Conservation (phyloP, 805 yeast genomes). For the Wickerhamiella musiphila region DNA sequence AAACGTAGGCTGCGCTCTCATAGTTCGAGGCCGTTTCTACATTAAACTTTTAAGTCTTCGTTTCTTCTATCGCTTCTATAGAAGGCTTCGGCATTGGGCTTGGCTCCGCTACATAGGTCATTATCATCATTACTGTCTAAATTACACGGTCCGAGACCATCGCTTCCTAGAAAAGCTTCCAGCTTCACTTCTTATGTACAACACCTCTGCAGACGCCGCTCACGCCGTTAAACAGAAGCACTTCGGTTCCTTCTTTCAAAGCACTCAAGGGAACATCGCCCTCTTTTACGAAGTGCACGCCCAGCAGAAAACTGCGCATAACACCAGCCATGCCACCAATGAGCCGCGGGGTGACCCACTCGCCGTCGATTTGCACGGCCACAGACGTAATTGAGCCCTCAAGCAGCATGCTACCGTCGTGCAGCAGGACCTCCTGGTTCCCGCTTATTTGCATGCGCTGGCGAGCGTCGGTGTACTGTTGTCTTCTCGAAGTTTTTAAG, state of each 20-base stretch:
- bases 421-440: constrained; percentile 52
- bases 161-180: no score
- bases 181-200: background rate
- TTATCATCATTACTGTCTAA: no score
- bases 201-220: constrained; percentile 37
- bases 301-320: constrained; percentile 45
- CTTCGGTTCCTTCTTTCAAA: constrained; percentile 46
- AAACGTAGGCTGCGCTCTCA: no score
- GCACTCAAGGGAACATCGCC: constrained; percentile 29
- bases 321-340: constrained; percentile 78
- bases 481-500: constrained; percentile 68
- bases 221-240: constrained; percentile 65
- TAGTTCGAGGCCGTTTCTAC: no score
- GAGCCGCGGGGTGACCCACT: constrained; percentile 72
- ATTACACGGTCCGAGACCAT: no score
- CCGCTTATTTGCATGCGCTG: constrained; percentile 20
- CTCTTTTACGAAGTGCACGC: constrained; percentile 37
- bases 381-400: constrained; percentile 77
- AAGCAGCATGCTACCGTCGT: constrained; percentile 39
- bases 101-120: no score
- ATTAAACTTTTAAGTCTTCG: no score
- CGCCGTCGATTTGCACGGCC: constrained; percentile 38
- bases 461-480: constrained; percentile 46
- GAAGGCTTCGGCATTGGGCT: no score
- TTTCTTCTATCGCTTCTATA: no score